phyloP scores from a whole-genome alignment of 768 basidiomycete genomes.

The Pluteus cervinus region DNA sequence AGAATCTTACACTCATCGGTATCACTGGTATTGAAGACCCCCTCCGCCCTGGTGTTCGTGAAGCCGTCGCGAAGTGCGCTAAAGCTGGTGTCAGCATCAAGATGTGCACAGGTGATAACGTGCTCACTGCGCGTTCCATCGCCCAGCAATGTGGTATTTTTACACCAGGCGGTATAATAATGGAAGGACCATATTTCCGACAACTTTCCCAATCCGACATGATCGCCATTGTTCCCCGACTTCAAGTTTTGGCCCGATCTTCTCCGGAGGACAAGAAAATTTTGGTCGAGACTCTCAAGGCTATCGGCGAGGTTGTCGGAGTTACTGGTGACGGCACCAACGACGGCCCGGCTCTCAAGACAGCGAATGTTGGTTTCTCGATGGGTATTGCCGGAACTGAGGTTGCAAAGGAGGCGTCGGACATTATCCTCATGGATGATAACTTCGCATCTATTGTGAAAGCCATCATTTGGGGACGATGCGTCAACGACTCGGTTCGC shows the following conservation, averaged over 20 bases:
- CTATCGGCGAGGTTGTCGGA: constrained; percentile 84
- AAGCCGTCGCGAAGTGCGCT: constrained; percentile 84
- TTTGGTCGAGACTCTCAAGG: constrained; percentile 82
- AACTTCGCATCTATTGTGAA: constrained; percentile 95
- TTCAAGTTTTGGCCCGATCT: constrained; percentile 96
- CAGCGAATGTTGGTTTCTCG: constrained; percentile 94
- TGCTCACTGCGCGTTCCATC: constrained; percentile 93
- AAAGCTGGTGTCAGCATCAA: constrained; percentile 90
- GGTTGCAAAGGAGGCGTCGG: constrained; percentile 97
- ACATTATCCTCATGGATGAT: constrained; percentile 98
- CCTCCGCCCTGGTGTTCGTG: constrained; percentile 80
- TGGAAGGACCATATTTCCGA: constrained; percentile 96
- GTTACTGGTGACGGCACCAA: constrained; percentile 99
- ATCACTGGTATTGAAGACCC: constrained; percentile 97
- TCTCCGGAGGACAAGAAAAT: constrained; percentile 97
- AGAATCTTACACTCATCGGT: constrained; percentile 76
- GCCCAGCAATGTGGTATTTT: constrained; percentile 96
- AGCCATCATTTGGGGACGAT: constrained; percentile 99
- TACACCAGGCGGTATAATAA: constrained; percentile 88
- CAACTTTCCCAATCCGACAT: constrained; percentile 64
- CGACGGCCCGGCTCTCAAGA: constrained; percentile 94
- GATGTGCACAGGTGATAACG: constrained; percentile 99
- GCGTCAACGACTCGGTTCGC: constrained; percentile 95
- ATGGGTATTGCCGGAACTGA: constrained; percentile 98
- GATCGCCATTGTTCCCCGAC: constrained; percentile 79